These are phyloP conservation scores for Penicillium paxilli DNA, from an alignment of 495 filamentous ascomycete genomes.

Conservation along the genomic window DNA sequence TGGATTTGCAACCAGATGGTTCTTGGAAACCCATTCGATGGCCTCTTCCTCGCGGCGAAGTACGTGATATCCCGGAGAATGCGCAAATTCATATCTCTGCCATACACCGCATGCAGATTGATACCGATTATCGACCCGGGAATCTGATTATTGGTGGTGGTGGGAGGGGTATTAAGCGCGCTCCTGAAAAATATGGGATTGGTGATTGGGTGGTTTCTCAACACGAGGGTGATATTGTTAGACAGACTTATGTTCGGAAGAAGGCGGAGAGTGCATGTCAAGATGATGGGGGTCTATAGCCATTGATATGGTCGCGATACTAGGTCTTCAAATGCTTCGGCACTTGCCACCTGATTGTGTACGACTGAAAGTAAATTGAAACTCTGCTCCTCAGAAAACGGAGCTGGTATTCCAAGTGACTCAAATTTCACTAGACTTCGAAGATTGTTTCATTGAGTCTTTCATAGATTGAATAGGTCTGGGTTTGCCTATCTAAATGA, in stretches of 20 bases:
- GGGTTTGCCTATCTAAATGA: slow-evolving; percentile 7
- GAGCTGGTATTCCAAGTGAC: too few relatives aligned
- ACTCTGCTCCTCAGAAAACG: too few relatives aligned
- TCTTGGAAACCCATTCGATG: slow-evolving; percentile 74
- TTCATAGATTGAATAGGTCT: not conserved
- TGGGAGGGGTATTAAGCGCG: slow-evolving; percentile 59
- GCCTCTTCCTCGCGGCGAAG: slow-evolving; percentile 73
- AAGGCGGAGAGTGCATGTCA: slow-evolving; percentile 7
- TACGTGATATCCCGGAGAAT: slow-evolving; percentile 69
- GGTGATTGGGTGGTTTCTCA: slow-evolving; percentile 65
- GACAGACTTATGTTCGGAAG: slow-evolving; percentile 50
- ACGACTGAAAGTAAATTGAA: too few relatives aligned
- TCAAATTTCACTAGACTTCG: not conserved
- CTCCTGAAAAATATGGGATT: slow-evolving; percentile 56
- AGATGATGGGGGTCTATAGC: not conserved
- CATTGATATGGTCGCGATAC: not conserved
- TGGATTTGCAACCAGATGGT: slow-evolving; percentile 69
- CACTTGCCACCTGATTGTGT: too few relatives aligned
- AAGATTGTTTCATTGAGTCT: not conserved
- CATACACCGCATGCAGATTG: slow-evolving; percentile 63
- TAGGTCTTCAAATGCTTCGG: too few relatives aligned
- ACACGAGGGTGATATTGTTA: slow-evolving; percentile 58
- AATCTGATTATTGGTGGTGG: slow-evolving; percentile 77
- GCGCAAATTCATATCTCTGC: slow-evolving; percentile 69
- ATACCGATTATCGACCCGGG: slow-evolving; percentile 65